Conservation (phyloP, 495 filamentous ascomycete genomes). For the Trichoderma virens region DNA sequence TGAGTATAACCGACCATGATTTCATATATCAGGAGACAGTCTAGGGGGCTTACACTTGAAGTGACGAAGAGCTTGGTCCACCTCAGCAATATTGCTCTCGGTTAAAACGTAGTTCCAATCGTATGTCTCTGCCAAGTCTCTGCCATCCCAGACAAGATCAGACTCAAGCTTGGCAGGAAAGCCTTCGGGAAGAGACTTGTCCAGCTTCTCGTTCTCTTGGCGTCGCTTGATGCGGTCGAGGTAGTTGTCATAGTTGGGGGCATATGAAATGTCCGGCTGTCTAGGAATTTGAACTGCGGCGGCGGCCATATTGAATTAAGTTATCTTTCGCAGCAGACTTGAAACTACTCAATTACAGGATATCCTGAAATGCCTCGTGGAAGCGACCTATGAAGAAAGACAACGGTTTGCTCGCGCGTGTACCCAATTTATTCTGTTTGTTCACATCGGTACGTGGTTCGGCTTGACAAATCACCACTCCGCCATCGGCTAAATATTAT, state of each 20-base stretch:
- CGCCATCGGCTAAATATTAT: not conserved
- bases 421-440: not conserved
- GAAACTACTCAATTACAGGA: not conserved
- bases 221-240: conserved; percentile 41
- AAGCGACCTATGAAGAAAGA: not conserved
- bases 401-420: not conserved
- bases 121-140: conserved; percentile 37
- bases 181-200: conserved; percentile 37
- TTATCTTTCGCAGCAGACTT: not conserved
- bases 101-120: conserved; percentile 47
- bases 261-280: conserved; percentile 52
- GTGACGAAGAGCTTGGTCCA: conserved; percentile 44
- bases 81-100: conserved; percentile 42
- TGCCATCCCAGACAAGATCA: conserved; percentile 52
- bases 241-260: conserved; percentile 49
- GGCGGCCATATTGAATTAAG: not conserved
- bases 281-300: conserved; percentile 19
- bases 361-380: not conserved
- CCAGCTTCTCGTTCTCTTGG: conserved; percentile 33
- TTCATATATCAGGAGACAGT: not conserved
- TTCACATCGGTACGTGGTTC: not conserved
- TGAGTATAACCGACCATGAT: conserved; percentile 2
- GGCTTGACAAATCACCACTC: not conserved
- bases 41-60: conserved; percentile 39
- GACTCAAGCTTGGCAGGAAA: conserved; percentile 44